Percentiles rank a stretch among this genome's conserved stretches.
phyloP scores from a whole-genome alignment of 2,329 filamentous ascomycete species.

The Colletotrichum viniferum region DNA sequence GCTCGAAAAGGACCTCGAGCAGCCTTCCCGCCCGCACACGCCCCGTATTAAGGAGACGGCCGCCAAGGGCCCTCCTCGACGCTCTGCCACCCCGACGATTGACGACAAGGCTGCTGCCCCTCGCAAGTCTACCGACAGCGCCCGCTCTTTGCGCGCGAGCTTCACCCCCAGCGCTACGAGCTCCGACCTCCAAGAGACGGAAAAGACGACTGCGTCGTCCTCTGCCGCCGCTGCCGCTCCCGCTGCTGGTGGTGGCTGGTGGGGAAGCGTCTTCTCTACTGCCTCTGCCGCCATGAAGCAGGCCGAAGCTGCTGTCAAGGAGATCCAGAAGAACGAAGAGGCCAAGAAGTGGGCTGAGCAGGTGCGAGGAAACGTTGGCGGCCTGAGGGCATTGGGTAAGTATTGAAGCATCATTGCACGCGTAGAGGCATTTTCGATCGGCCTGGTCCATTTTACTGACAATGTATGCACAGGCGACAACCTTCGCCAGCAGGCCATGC shows the following conservation, averaged over 20 bases:
- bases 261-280: conserved; percentile 84
- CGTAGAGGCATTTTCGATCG: neutral
- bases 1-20: conserved; percentile 68
- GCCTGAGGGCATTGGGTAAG: conserved; percentile 76
- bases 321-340: conserved; percentile 96
- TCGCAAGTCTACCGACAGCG: conserved; percentile 81
- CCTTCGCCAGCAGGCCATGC: conserved; percentile 82
- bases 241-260: conserved; percentile 74
- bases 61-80: conserved; percentile 49
- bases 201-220: conserved; percentile 44
- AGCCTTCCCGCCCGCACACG: conserved; percentile 80
- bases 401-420: neutral
- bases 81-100: conserved; percentile 57
- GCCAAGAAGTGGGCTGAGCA: conserved; percentile 96
- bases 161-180: conserved; percentile 72
- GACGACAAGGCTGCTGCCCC: conserved; percentile 64
- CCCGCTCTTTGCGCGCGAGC: conserved; percentile 71
- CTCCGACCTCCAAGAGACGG: conserved; percentile 62
- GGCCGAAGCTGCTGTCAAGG: conserved; percentile 89
- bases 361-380: conserved; percentile 85
- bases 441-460: neutral
- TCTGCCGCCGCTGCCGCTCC: conserved; percentile 48
- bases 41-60: conserved; percentile 69
- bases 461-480: conserved; percentile 71
- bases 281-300: conserved; percentile 88